A percentile compares a stretch with the other conserved stretches of the same genome.
phyloP scores from a whole-genome alignment of 1,284 basidiomycete genomes.

The Fomitopsis palustris region DNA sequence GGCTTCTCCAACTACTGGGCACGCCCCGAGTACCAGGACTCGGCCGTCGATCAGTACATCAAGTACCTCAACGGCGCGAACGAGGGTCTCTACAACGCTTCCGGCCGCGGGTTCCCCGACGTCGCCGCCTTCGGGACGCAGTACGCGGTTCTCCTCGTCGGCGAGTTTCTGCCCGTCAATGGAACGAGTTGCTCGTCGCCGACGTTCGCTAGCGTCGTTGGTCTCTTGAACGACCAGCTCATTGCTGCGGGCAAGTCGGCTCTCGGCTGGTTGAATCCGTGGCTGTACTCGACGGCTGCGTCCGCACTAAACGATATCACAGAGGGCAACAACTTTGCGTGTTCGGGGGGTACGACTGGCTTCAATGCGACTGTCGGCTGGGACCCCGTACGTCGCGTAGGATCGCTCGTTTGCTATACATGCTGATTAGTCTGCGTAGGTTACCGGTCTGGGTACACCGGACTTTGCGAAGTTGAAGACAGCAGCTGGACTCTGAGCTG shows the following conservation, averaged over 20 bases:
- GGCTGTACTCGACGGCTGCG: constrained; percentile 19
- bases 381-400: constrained; percentile 47
- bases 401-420: too few relatives aligned
- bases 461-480: constrained; percentile 14
- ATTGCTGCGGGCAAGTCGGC: constrained; percentile 40
- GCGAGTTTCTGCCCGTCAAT: constrained; percentile 38
- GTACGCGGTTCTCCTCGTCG: constrained; percentile 25
- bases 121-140: constrained; percentile 25
- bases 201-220: constrained; percentile 46
- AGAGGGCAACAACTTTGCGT: constrained; percentile 19
- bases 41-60: constrained; percentile 32
- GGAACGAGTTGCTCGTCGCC: constrained; percentile 44
- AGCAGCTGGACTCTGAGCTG: neutral
- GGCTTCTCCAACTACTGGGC: constrained; percentile 56
- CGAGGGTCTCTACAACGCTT: constrained; percentile 33
- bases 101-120: constrained; percentile 30
- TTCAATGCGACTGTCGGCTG: constrained; percentile 48
- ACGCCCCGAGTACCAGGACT: constrained; percentile 39
- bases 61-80: constrained; percentile 24
- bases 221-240: constrained; percentile 54
- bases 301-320: constrained; percentile 16
- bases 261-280: constrained; percentile 60
- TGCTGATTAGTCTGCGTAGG: too few relatives aligned
- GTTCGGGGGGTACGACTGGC: constrained; percentile 26
- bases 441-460: constrained; percentile 25